Conservation (phyloP, 1,284 basidiomycete species). For the Apiotrichum gamsii region DNA sequence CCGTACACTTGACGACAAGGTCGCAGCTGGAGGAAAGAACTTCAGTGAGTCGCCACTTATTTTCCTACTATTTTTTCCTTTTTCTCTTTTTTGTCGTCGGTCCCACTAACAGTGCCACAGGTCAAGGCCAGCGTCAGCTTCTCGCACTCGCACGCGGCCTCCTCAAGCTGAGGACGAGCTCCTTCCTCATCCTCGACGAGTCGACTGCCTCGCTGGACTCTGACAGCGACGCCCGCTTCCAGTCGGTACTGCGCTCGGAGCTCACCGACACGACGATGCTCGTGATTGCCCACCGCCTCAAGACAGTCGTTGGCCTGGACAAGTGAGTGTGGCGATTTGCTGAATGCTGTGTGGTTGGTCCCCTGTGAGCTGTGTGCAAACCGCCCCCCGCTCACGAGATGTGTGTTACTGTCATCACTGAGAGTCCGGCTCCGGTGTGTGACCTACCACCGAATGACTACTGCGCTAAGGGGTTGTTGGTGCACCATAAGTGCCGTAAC, state of each 20-base stretch:
- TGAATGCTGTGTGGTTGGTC: not conserved
- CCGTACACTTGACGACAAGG: conserved; percentile 50
- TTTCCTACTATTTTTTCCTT: not conserved
- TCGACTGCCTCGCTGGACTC: conserved; percentile 51
- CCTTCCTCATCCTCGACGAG: conserved; percentile 54
- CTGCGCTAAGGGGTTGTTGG: too few relatives aligned
- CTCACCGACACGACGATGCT: conserved; percentile 47
- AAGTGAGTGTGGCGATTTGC: conserved; percentile 27
- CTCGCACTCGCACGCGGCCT: conserved; percentile 54
- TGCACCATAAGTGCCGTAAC: too few relatives aligned
- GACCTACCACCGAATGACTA: too few relatives aligned
- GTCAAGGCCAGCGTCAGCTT: conserved; percentile 54
- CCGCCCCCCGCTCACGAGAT: too few relatives aligned
- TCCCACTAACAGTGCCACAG: conserved; percentile 26
- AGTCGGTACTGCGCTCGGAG: conserved; percentile 47
- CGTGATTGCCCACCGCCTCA: conserved; percentile 51
- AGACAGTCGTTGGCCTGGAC: conserved; percentile 50
- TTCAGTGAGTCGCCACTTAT: conserved; percentile 23
- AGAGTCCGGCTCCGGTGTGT: too few relatives aligned
- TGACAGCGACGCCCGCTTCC: conserved; percentile 49
- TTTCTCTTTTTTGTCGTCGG: not conserved
- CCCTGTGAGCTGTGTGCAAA: too few relatives aligned
- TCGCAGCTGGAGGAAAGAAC: conserved; percentile 50
- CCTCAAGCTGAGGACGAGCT: conserved; percentile 49
- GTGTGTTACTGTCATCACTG: too few relatives aligned